Evolutionary conservation across 805 yeast species (phyloP), one percentile per base, ranked within the genome.

Genomic region (Saturnispora serradocipensis): DNA sequence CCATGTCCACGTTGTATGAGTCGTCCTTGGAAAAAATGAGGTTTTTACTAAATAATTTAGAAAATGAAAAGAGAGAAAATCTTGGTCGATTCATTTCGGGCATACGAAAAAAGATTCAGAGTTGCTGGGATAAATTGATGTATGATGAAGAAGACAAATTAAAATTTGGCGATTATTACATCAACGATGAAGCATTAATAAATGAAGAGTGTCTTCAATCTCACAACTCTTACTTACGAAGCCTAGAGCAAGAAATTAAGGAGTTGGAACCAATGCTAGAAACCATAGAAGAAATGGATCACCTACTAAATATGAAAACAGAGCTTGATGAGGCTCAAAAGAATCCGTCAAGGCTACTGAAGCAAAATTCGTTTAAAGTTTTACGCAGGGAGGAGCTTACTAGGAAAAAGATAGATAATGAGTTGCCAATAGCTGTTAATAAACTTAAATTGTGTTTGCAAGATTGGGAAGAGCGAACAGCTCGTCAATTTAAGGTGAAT

Each of bases 331-430:
- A 80, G 54, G 80, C 93, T 4, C 76, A 85, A 2, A 83, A 80
- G 59, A 93, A 91, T 63, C 82, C 97, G 0, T 81, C 91, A 0
- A 75, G 98, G 55, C 72, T 90, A 43, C 66, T 85, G 45, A 79
- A 84, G 55, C 79, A 86, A 60, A 82, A 85, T 59, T 84, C 89
- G 2, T 90, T 91, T 56, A 83, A 82, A 54, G 83, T 90, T 24
- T 69, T 91, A 53, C 72, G 86, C 52, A 77, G 84, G 52, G 99
- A 91, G 63, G 97, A 89, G 62, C 83, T 76, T 60, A 71, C 81
- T 39, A 71, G 97, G 51, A 84, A 84, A 58, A 76, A 77, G 50
- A 72, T 90, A 7, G 68, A 77, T n/a, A 80, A 80, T 60, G 77
- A 77, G 57, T 69, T 87, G 57, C 98, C 98, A 0, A 70, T 72